phyloP scores from a whole-genome alignment of 1,139 yeast species.

The Blastobotrys illinoisensis region DNA sequence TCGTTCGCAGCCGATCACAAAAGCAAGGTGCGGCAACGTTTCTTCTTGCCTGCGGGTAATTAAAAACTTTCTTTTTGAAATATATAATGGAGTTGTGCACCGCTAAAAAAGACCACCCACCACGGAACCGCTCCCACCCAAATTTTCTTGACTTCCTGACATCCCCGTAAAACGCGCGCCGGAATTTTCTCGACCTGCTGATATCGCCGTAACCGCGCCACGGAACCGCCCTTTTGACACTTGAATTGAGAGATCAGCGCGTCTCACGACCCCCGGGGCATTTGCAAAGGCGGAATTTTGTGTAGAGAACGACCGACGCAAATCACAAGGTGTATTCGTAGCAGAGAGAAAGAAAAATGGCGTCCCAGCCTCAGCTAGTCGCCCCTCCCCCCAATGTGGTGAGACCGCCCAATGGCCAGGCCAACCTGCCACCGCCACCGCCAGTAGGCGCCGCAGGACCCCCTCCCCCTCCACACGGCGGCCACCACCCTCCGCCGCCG shows the following conservation, averaged over 20 bases:
- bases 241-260: neutral
- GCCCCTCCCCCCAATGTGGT: slow-evolving; percentile 8
- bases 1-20: neutral
- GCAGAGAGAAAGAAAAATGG: slow-evolving; percentile 3
- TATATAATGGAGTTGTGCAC: neutral
- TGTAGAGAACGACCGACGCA: no score
- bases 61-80: neutral
- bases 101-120: neutral
- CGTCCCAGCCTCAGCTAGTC: slow-evolving; percentile 13
- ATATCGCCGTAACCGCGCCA: neutral
- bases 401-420: slow-evolving; percentile 14
- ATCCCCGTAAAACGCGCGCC: neutral
- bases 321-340: no score
- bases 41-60: neutral
- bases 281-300: no score
- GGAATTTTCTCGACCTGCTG: neutral
- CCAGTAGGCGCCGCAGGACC: neutral
- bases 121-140: neutral
- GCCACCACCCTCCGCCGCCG: slow-evolving; percentile 4
- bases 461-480: slow-evolving; percentile 8
- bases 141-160: neutral
- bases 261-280: neutral
- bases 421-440: slow-evolving; percentile 6
- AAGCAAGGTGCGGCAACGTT: neutral
- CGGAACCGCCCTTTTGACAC: neutral